Conservation (phyloP, 1,139 yeast genomes). For the Spathaspora jeffriesii region DNA sequence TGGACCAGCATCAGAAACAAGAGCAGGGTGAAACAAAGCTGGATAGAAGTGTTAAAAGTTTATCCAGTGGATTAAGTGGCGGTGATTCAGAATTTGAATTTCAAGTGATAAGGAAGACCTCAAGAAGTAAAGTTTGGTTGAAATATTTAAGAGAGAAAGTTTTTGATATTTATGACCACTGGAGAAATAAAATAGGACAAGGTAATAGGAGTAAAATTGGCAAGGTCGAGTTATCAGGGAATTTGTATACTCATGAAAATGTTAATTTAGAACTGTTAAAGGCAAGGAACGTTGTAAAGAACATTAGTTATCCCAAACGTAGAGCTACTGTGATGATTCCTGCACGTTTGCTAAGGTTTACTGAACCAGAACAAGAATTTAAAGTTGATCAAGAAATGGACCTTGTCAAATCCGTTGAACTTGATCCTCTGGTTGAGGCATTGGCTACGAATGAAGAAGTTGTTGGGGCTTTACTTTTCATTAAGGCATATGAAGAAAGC, state of each 20-base stretch:
- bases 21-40: background rate
- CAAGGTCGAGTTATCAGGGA: background rate
- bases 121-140: background rate
- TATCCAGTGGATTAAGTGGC: background rate
- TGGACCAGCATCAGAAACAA: background rate
- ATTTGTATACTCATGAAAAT: slow-evolving; percentile 7
- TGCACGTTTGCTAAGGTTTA: background rate
- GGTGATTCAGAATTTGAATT: background rate
- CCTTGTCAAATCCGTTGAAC: background rate
- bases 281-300: background rate
- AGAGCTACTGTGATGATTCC: background rate
- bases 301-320: background rate
- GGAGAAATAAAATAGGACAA: background rate
- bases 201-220: too few species aligned
- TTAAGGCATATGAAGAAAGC: slow-evolving; percentile 8
- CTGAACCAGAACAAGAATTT: background rate
- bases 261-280: slow-evolving; percentile 2
- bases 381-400: slow-evolving; percentile 2
- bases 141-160: background rate
- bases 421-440: slow-evolving; percentile 3
- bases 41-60: background rate
- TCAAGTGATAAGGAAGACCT: background rate
- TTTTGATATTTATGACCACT: background rate
- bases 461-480: slow-evolving; percentile 12
- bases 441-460: slow-evolving; percentile 10